Conservation (phyloP, 1,284 basidiomycete genomes). For the Chalciporus sp. region DNA sequence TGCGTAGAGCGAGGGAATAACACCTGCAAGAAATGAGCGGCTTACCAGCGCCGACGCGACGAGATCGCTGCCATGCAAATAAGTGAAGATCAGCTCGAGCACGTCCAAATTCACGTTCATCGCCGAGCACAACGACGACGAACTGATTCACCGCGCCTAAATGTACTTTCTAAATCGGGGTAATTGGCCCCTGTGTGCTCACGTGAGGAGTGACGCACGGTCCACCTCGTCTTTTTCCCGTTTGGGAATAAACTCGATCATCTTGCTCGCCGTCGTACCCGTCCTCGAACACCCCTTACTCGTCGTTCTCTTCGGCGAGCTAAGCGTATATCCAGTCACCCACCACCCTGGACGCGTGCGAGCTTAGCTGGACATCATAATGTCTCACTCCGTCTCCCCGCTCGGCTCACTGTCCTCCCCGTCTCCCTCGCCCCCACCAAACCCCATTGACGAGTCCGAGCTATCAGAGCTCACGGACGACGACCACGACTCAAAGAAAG, state of each 20-base stretch:
- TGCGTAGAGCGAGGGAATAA: conserved; percentile 61
- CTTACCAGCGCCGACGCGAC: conserved; percentile 61
- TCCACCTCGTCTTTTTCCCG: conserved; percentile 21
- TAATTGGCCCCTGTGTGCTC: conserved; percentile 12
- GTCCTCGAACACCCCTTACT: conserved; percentile 9
- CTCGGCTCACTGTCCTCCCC: conserved; percentile 63
- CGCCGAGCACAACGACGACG: neutral
- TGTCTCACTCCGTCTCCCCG: conserved; percentile 36
- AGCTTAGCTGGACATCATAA: conserved; percentile 1
- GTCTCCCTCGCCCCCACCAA: conserved; percentile 40
- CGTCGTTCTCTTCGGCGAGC: conserved; percentile 2
- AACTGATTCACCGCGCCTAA: neutral
- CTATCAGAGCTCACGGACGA: conserved; percentile 81
- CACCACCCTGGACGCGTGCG: neutral
- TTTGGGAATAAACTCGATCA: conserved; percentile 24
- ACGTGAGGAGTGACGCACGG: conserved; percentile 29
- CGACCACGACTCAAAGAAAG: conserved; percentile 53
- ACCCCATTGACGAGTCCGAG: conserved; percentile 61
- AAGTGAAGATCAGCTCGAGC: conserved; percentile 60
- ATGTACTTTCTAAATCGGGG: neutral
- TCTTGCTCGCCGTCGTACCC: conserved; percentile 25
- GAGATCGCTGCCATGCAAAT: conserved; percentile 56
- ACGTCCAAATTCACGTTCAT: conserved; percentile 68
- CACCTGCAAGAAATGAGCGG: conserved; percentile 60
- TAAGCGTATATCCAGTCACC: neutral